phyloP scores from a whole-genome alignment of 441 rosid genomes.

The Erodium texanum region DNA sequence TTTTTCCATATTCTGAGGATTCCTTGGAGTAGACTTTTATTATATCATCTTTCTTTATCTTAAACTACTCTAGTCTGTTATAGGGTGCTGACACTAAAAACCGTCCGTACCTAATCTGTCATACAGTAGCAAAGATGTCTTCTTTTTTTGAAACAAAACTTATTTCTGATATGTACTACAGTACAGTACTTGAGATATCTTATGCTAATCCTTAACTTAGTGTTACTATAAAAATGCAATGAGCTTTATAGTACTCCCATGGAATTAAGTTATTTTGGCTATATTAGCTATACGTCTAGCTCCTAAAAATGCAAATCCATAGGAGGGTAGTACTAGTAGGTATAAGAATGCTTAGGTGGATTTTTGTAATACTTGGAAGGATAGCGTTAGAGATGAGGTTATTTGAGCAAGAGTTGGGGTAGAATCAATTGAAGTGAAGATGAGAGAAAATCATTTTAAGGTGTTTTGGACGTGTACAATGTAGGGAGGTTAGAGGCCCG shows the following conservation, averaged over 20 bases:
- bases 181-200: background rate
- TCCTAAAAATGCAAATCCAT: background rate
- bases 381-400: background rate
- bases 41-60: background rate
- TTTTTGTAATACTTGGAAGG: background rate
- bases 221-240: background rate
- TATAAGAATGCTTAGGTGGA: background rate
- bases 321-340: background rate
- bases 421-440: background rate
- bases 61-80: background rate
- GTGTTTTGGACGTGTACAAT: background rate
- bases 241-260: background rate
- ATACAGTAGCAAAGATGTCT: no score
- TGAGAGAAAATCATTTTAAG: background rate
- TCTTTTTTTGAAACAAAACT: background rate
- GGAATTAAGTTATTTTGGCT: background rate
- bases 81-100: background rate
- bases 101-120: background rate
- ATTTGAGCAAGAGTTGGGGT: background rate
- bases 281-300: background rate
- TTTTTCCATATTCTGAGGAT: background rate
- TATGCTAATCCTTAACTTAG: background rate
- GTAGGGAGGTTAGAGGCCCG: background rate
- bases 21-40: background rate
- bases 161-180: conserved; percentile 2